phyloP scores from a whole-genome alignment of 148 eudicot species.

The Agrostemma githago region DNA sequence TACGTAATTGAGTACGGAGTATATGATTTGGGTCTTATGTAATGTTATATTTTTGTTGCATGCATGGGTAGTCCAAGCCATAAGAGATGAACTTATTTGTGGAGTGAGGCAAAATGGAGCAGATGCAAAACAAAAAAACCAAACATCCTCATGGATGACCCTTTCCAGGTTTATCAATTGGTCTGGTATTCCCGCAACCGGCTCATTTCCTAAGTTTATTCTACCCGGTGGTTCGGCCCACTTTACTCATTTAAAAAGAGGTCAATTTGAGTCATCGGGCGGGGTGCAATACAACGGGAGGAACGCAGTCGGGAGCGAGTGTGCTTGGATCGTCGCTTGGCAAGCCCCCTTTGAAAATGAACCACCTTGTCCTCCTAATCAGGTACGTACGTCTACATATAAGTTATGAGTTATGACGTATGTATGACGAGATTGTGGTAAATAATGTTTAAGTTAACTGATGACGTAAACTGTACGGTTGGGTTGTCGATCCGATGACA shows the following conservation, averaged over 20 bases:
- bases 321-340: slow-evolving; percentile 14
- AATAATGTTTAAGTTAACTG: no score
- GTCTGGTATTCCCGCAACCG: background rate
- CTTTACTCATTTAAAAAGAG: background rate
- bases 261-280: background rate
- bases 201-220: background rate
- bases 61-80: no score
- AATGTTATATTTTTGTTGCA: no score
- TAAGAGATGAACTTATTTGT: no score
- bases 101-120: background rate
- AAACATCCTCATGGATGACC: background rate
- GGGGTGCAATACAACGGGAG: background rate
- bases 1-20: no score
- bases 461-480: no score
- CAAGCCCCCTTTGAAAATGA: background rate
- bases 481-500: no score
- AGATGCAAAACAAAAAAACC: background rate
- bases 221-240: background rate
- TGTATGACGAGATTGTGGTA: no score
- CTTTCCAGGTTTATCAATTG: background rate
- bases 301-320: background rate
- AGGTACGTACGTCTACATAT: background rate
- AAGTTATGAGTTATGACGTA: no score
- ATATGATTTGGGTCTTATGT: no score
- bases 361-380: slow-evolving; percentile 7